Percentiles rank a stretch among this genome's conserved stretches.
These are phyloP conservation scores for Aspergillus cavernicola DNA, from an alignment of 495 filamentous ascomycete species.

Conservation along the genomic window DNA sequence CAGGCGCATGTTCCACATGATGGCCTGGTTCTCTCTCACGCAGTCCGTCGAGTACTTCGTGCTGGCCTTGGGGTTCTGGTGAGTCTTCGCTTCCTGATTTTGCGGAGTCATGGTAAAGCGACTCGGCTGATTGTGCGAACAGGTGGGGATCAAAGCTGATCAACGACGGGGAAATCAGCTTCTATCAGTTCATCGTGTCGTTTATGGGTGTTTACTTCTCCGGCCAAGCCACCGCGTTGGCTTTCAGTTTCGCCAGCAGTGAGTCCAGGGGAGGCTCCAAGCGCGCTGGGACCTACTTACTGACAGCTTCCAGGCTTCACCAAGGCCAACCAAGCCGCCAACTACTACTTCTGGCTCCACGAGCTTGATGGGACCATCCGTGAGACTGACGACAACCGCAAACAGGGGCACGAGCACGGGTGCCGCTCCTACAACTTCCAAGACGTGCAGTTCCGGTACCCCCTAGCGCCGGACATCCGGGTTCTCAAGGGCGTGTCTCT, in stretches of 20 bases:
- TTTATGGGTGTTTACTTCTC: conserved; percentile 54
- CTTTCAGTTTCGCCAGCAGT: conserved; percentile 36
- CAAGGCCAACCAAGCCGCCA: no score
- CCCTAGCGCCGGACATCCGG: conserved; percentile 71
- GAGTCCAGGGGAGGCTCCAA: no score
- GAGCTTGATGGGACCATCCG: no score
- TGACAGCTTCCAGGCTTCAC: no score
- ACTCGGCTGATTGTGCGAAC: no score
- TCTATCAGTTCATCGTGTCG: conserved; percentile 47
- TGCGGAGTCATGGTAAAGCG: conserved; percentile 25
- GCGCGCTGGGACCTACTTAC: no score
- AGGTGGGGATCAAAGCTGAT: conserved; percentile 19
- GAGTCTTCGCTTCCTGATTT: conserved; percentile 12
- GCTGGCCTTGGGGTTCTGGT: conserved; percentile 56
- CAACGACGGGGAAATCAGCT: conserved; percentile 40
- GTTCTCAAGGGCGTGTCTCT: conserved; percentile 72
- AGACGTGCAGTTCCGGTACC: conserved; percentile 78
- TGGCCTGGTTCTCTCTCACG: conserved; percentile 37
- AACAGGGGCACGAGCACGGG: no score
- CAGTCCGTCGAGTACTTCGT: conserved; percentile 40
- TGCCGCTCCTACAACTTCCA: no score
- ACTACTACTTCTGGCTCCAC: no score
- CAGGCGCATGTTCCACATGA: no score
- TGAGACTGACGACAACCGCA: conserved; percentile 68
- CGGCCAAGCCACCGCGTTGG: conserved; percentile 43